Base-by-base conservation (phyloP, 2,329 filamentous ascomycete species). In the Thielaviopsis musarum region DNA sequence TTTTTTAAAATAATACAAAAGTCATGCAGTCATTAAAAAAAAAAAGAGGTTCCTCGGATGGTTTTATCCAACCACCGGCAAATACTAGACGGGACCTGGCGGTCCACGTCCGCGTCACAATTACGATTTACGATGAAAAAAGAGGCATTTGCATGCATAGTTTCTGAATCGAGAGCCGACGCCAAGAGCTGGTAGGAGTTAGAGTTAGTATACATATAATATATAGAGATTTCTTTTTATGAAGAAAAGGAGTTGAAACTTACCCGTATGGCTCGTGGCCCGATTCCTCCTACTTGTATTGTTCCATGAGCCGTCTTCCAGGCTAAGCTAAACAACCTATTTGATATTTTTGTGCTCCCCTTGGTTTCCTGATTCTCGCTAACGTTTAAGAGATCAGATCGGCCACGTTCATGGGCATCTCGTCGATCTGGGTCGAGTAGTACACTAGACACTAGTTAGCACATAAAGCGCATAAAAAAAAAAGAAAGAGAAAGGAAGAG, bases 371-470 rank as follows among this genome's bases (percentile, higher is more conserved):
- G 38, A n/a, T n/a, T 15, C 30, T 34, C 17, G 38, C 1, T 3
- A 13, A 6, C 15, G 22, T 52, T 71, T 74, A 81, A 41, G 77
- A 70, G 61, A 78, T 78, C 28, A 83, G 75, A 65, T 80, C 79
- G 66, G 79, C 81, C 69, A 88, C 88, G 69, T 96, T 96, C 91
- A 96, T 96, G 19, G 91, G 91, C 91, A 96, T 96, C 77, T 96
- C 91, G 67, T 96, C 91, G 66, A 96, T 95, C 75, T 96, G 91
- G 54, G 91, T 95, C 17, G 88, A 94, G 74, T 95, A 95, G 75
- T 94, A 95, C 68, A 95, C 85, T 89, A 64, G 2, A 49, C 59
- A 56, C 19, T 53, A 59, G 63, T 77, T 64, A 77, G 74, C 61
- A 60, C 56, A 54, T n/a, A n/a, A n/a, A n/a, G n/a, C n/a, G n/a